phyloP scores from a whole-genome alignment of 2,329 filamentous ascomycete genomes.

The Sclerotinia minor region DNA sequence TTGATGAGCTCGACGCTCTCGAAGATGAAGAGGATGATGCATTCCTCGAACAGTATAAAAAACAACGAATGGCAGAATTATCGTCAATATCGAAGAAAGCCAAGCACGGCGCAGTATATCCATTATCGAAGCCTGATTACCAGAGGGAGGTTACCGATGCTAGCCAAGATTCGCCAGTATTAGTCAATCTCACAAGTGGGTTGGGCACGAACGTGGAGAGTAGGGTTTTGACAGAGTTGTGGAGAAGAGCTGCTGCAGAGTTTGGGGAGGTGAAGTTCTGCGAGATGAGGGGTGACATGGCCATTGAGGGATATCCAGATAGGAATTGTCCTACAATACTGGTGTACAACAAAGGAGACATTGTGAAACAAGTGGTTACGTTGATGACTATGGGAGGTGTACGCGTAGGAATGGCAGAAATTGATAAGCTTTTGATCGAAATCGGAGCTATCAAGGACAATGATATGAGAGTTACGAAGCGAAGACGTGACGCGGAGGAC shows the following conservation, averaged over 20 bases:
- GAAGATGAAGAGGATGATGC: slow-evolving; percentile 95
- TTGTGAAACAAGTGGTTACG: slow-evolving; percentile 89
- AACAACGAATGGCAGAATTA: slow-evolving; percentile 85
- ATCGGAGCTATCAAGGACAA: slow-evolving; percentile 76
- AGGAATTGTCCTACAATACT: slow-evolving; percentile 91
- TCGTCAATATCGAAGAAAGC: slow-evolving; percentile 72
- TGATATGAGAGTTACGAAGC: slow-evolving; percentile 67
- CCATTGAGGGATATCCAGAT: slow-evolving; percentile 95
- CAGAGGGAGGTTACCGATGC: slow-evolving; percentile 87
- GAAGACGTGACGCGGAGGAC: slow-evolving; percentile 39
- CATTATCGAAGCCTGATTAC: slow-evolving; percentile 92
- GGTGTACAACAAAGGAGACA: slow-evolving; percentile 89
- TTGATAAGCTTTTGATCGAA: slow-evolving; percentile 80
- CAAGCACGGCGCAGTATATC: slow-evolving; percentile 87
- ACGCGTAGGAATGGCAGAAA: slow-evolving; percentile 67
- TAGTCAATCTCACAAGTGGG: slow-evolving; percentile 81
- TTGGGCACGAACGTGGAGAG: slow-evolving; percentile 82
- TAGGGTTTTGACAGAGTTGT: slow-evolving; percentile 77
- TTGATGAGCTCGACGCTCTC: slow-evolving; percentile 89
- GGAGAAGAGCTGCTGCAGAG: slow-evolving; percentile 77
- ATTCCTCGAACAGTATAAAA: slow-evolving; percentile 83
- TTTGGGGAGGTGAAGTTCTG: slow-evolving; percentile 98
- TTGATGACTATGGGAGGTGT: slow-evolving; percentile 75
- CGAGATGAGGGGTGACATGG: slow-evolving; percentile 87
- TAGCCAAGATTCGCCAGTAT: slow-evolving; percentile 65